phyloP scores from a whole-genome alignment of 345 rosid genomes.

The Eucalyptus globulus region DNA sequence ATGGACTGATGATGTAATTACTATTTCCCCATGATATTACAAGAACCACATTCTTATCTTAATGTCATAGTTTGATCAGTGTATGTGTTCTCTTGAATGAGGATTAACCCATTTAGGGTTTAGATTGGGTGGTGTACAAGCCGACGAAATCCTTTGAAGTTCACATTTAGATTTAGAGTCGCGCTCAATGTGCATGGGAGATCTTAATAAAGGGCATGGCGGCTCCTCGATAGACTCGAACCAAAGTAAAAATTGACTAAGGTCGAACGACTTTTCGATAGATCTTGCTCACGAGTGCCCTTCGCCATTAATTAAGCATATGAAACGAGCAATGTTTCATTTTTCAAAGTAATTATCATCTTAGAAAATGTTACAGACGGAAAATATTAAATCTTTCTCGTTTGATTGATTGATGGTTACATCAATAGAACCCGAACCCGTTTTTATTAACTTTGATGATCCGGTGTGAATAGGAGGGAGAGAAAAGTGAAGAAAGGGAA shows the following conservation, averaged over 20 bases:
- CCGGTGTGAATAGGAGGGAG: neutral
- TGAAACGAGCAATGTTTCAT: neutral
- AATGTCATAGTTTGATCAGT: neutral
- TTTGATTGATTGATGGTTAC: neutral
- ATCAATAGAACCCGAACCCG: neutral
- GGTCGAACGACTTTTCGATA: neutral
- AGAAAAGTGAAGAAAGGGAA: neutral
- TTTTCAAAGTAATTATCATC: neutral
- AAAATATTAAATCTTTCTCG: neutral
- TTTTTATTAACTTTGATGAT: neutral
- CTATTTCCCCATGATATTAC: neutral
- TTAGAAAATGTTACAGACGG: accelerated
- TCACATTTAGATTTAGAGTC: neutral
- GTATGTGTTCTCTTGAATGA: neutral
- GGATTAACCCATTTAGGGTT: neutral
- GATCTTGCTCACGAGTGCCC: neutral
- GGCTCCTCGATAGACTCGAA: neutral
- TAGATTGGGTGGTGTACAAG: neutral
- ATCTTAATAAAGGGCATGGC: neutral
- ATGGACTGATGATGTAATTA: conserved; percentile 7
- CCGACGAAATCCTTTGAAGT: neutral
- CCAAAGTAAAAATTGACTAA: neutral
- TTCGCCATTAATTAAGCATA: neutral
- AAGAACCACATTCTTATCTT: neutral
- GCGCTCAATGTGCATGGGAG: neutral